Conservation (phyloP, 208 protist genomes). For the Trypanosoma grayi region DNA sequence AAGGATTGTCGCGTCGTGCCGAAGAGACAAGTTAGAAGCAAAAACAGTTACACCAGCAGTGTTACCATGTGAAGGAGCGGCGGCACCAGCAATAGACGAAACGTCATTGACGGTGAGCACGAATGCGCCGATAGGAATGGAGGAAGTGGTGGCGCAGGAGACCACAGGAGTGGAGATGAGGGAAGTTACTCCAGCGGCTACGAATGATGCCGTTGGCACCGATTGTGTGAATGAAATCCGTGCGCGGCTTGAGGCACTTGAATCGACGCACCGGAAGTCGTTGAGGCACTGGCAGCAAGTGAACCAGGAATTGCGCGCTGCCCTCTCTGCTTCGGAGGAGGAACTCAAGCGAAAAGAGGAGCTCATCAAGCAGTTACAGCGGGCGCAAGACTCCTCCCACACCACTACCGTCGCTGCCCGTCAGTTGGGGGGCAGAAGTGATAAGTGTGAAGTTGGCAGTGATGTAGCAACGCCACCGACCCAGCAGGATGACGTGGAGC, state of each 20-base stretch:
- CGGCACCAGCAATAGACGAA: too few species aligned
- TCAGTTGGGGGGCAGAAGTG: background rate
- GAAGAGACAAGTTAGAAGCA: background rate
- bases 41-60: background rate
- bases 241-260: conserved; percentile 28
- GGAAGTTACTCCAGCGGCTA: background rate
- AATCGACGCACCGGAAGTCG: conserved; percentile 42
- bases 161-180: background rate
- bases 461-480: conserved; percentile 6
- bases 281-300: conserved; percentile 48
- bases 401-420: background rate
- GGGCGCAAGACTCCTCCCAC: background rate
- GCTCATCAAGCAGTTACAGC: background rate
- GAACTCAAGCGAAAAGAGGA: conserved; percentile 33
- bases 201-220: background rate
- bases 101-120: too few species aligned
- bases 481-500: conserved; percentile 40
- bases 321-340: conserved; percentile 51
- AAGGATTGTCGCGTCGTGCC: background rate
- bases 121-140: too few species aligned
- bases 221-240: conserved; percentile 2
- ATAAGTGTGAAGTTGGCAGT: background rate
- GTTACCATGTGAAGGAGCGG: too few species aligned
- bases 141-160: background rate
- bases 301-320: conserved; percentile 60